Evolutionary conservation across 495 filamentous ascomycete genomes (phyloP).

Genomic region (Xylaria cubensis): DNA sequence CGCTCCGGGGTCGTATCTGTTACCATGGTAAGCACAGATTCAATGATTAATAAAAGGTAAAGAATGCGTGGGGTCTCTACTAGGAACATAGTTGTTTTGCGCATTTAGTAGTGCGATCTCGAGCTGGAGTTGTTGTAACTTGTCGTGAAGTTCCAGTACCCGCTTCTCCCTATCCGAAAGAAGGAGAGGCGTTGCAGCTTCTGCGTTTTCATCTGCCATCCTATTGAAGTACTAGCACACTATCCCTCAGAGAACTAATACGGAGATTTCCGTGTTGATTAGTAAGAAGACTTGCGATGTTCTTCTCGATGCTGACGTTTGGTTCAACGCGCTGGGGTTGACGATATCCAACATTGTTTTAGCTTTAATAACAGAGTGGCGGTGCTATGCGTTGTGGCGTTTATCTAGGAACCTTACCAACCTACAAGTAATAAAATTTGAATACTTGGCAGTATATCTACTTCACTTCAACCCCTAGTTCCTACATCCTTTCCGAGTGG

Average conservation of each 20-base stretch:
- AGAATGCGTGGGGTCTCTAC: conserved; percentile 32
- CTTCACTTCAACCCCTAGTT: neutral
- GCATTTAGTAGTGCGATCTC: conserved; percentile 72
- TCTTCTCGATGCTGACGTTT: neutral
- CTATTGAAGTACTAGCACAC: neutral
- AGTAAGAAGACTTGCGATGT: neutral
- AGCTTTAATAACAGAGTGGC: neutral
- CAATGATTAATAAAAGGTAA: neutral
- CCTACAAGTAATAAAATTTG: too few species aligned
- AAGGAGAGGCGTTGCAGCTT: conserved; percentile 45
- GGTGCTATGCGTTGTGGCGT: conserved; percentile 6
- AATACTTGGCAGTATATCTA: too few species aligned
- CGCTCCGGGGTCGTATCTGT: conserved; percentile 40
- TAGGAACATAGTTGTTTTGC: conserved; percentile 45
- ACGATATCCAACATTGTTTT: neutral
- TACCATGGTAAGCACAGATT: conserved; percentile 20
- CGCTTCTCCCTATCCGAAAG: conserved; percentile 67
- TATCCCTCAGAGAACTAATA: neutral
- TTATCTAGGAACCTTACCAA: neutral
- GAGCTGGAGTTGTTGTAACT: conserved; percentile 70
- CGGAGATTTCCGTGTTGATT: neutral
- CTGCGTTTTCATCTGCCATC: conserved; percentile 30
- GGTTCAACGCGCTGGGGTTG: neutral
- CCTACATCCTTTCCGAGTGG: neutral
- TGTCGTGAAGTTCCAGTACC: conserved; percentile 71